These are phyloP conservation scores for Colletotrichum melonis DNA, from an alignment of 2,329 filamentous ascomycete species.

Conservation along the genomic window DNA sequence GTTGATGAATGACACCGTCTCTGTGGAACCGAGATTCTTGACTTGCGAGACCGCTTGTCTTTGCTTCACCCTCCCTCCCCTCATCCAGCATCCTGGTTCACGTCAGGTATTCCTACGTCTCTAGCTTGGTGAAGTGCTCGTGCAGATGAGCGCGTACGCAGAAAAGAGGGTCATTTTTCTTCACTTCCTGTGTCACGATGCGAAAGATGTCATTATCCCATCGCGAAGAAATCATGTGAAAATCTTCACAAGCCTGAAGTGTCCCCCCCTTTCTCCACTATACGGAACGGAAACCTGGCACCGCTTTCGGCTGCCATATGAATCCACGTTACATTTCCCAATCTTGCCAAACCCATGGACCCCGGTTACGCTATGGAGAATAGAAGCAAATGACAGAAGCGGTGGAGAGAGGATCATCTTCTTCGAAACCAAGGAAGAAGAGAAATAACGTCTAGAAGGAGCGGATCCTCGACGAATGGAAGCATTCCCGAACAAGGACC, in stretches of 20 bases:
- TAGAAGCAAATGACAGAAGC: neutral
- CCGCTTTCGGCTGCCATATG: neutral
- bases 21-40: neutral
- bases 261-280: neutral
- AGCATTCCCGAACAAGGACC: neutral
- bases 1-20: neutral
- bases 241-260: neutral
- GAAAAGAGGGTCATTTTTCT: neutral
- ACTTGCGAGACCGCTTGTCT: neutral
- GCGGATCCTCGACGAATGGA: neutral
- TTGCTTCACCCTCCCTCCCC: neutral
- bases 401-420: neutral
- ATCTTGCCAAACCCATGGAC: neutral
- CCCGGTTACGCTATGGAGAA: neutral
- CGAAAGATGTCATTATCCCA: neutral
- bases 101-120: conserved; percentile 28
- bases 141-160: neutral
- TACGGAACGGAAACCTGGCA: neutral
- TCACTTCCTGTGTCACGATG: neutral
- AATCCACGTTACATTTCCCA: neutral
- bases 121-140: conserved; percentile 2
- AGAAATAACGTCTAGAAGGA: conserved; percentile 25
- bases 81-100: neutral
- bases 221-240: neutral
- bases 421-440: neutral